Conservation (phyloP, 495 filamentous ascomycete genomes). For the Neurospora sp. region DNA sequence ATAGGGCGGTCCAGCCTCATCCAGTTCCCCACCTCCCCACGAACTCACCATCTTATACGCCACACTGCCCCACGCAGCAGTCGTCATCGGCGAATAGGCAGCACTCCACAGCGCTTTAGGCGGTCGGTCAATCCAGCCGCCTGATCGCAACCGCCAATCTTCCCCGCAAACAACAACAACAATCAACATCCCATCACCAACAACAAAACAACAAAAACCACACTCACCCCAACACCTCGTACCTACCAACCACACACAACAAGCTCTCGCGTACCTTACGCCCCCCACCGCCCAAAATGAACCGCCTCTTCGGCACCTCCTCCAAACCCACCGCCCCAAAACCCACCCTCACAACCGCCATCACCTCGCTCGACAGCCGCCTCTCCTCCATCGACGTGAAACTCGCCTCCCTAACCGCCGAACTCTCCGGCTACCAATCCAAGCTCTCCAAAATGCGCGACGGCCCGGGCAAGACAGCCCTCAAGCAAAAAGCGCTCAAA, state of each 20-base stretch:
- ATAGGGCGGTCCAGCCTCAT: neutral
- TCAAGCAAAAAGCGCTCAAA: slow-evolving; percentile 92
- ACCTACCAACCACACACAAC: neutral
- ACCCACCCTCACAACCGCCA: slow-evolving; percentile 78
- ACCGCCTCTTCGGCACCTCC: slow-evolving; percentile 80
- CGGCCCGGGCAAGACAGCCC: slow-evolving; percentile 84
- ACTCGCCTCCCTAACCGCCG: slow-evolving; percentile 80
- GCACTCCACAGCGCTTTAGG: neutral
- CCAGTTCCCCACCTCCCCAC: neutral
- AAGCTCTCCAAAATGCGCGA: slow-evolving; percentile 92
- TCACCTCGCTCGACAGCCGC: slow-evolving; percentile 79
- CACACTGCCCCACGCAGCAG: neutral
- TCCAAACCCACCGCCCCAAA: slow-evolving; percentile 65
- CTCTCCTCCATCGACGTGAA: slow-evolving; percentile 91
- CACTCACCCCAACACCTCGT: neutral
- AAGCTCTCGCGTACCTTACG: neutral
- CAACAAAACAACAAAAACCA: neutral
- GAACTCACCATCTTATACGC: neutral
- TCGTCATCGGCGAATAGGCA: neutral
- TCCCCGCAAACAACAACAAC: neutral
- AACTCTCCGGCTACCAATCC: slow-evolving; percentile 79
- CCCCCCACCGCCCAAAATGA: slow-evolving; percentile 48
- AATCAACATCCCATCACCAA: neutral
- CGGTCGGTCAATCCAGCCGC: neutral
- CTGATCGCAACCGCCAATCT: neutral